Percentiles rank a stretch among this genome's conserved stretches.
phyloP scores from a whole-genome alignment of 2,329 filamentous ascomycete genomes.

The Phialocephala sp. region DNA sequence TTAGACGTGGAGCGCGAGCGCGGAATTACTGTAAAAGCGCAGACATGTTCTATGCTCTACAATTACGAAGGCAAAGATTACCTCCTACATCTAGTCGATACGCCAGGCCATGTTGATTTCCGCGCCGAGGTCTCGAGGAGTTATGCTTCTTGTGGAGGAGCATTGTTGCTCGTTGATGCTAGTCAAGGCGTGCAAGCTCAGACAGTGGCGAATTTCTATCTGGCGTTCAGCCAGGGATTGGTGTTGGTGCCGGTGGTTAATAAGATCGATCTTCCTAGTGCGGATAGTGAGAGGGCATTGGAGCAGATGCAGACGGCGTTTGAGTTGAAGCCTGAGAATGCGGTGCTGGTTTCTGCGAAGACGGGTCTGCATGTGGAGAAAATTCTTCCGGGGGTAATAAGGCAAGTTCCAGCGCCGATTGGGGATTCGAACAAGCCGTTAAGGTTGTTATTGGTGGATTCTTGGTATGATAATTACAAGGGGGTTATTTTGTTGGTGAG shows the following conservation, averaged over 20 bases:
- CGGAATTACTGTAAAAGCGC: slow-evolving; percentile 97
- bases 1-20: slow-evolving; percentile 95
- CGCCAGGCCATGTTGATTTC: slow-evolving; percentile 97
- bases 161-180: slow-evolving; percentile 90
- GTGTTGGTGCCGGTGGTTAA: slow-evolving; percentile 91
- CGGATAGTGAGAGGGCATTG: slow-evolving; percentile 84
- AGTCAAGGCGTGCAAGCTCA: slow-evolving; percentile 97
- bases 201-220: slow-evolving; percentile 98
- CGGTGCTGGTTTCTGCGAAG: slow-evolving; percentile 86
- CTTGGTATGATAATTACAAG: slow-evolving; percentile 97
- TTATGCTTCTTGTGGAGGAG: slow-evolving; percentile 95
- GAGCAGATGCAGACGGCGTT: slow-evolving; percentile 87
- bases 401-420: slow-evolving; percentile 79
- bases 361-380: slow-evolving; percentile 85
- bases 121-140: slow-evolving; percentile 93
- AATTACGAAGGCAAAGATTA: slow-evolving; percentile 86
- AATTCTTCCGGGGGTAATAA: slow-evolving; percentile 85
- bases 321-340: slow-evolving; percentile 80
- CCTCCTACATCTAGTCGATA: slow-evolving; percentile 93
- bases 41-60: slow-evolving; percentile 98
- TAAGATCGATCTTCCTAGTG: slow-evolving; percentile 91
- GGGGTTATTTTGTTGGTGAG: slow-evolving; percentile 91
- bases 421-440: slow-evolving; percentile 77
- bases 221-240: slow-evolving; percentile 91
- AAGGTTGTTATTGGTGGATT: slow-evolving; percentile 89